Conservation (phyloP, 352 stramenopile species). For the Phytophthora colocasiae region DNA sequence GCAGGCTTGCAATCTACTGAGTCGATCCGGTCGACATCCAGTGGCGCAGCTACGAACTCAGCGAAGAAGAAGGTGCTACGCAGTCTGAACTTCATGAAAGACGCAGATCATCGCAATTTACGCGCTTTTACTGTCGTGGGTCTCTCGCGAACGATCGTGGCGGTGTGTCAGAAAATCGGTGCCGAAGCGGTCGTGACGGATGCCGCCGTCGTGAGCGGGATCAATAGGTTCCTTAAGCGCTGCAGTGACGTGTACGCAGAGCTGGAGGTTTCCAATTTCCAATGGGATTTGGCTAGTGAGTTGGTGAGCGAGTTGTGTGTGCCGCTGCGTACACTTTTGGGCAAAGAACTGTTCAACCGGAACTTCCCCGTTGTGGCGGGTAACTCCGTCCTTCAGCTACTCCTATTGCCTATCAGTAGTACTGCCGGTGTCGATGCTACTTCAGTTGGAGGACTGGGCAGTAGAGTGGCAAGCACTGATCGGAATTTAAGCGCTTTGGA, state of each 20-base stretch:
- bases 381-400: constrained; percentile 71
- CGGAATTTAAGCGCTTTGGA: constrained; percentile 45
- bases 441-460: constrained; percentile 10
- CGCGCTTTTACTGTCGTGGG: constrained; percentile 75
- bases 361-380: constrained; percentile 60
- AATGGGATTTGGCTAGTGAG: constrained; percentile 80
- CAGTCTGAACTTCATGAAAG: constrained; percentile 56
- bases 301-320: constrained; percentile 74
- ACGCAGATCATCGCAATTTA: constrained; percentile 53
- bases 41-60: constrained; percentile 10
- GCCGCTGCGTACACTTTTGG: constrained; percentile 61
- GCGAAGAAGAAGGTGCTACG: constrained; percentile 53
- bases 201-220: constrained; percentile 43
- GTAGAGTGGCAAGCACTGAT: constrained; percentile 13
- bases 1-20: constrained; percentile 9
- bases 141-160: constrained; percentile 65
- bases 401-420: constrained; percentile 60
- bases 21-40: constrained; percentile 20
- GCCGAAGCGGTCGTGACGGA: constrained; percentile 50
- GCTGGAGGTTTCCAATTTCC: constrained; percentile 81
- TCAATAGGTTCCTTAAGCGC: constrained; percentile 71
- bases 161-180: constrained; percentile 69
- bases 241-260: constrained; percentile 78
- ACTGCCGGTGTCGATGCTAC: constrained; percentile 20
- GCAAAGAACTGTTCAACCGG: constrained; percentile 58